Evolutionary conservation across 1,284 basidiomycete species (phyloP), one percentile per base, ranked within the genome.

Genomic region (Trichosporon sp.): DNA sequence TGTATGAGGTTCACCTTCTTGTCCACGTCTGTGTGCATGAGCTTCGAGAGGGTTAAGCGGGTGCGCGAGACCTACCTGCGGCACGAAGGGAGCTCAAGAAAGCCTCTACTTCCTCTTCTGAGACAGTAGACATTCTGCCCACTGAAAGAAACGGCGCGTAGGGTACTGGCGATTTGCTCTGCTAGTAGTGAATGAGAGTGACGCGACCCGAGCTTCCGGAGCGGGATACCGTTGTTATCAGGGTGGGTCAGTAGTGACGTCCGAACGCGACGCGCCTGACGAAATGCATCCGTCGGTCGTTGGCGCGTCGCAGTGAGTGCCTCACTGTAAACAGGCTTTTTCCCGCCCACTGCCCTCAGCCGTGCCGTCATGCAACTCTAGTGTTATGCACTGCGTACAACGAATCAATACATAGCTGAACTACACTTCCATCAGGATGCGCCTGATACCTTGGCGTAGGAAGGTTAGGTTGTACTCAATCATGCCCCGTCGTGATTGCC

Each of bases 401-500:
- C 59, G 31, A 12, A 35, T 7, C 16, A 16, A 35, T 63, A 63
- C 32, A 37, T 63, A 37, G 31, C 16, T 16, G 59, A 1, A 61
- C 48, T 65, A 70, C n/a, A 70, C 74, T 46, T 80, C 81, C 73
- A 80, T 78, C 37, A 85, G 73, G 21, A 87, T 84, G 54, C 84
- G 77, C 65, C 85, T 79, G 0, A 88, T 83, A 2, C 87, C 86
- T 31, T 86, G 83, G 11, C 87, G 81, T 82, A 98, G 91, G 82
- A 92, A 93, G 21, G 94, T 91, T 4, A 98, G 90, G 78, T 98
- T 98, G 84, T 93, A 96, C 81, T 98, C 95, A 59, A 98, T 88
- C 73, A 96, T 86, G 16, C 93, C 93, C 26, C 92, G 86, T 73
- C 91, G 87, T 69, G 88, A 87, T 69, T 93, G 90, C 79, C 90